Conservation (phyloP, 1,284 basidiomycete species). For the Phellinidium pouzarii region DNA sequence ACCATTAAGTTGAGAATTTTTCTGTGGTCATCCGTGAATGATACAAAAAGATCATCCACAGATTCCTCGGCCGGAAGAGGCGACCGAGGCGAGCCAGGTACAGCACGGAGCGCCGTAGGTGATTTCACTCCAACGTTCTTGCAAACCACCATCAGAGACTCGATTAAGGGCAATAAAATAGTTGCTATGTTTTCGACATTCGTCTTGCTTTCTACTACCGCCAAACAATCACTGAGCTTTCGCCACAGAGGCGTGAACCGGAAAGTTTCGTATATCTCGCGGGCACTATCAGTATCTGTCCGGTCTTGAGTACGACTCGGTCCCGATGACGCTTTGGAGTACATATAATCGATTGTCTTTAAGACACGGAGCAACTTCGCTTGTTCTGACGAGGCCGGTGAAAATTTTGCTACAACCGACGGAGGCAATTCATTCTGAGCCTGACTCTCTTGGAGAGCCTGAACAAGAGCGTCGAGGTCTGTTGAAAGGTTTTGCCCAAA, state of each 20-base stretch:
- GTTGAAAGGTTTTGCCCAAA: conserved; percentile 68
- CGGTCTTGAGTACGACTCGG: conserved; percentile 26
- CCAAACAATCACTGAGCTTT: conserved; percentile 79
- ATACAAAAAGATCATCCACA: conserved; percentile 85
- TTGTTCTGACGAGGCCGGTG: conserved; percentile 85
- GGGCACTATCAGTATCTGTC: conserved; percentile 70
- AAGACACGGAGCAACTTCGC: conserved; percentile 88
- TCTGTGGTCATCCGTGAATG: conserved; percentile 91
- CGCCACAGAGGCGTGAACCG: conserved; percentile 82
- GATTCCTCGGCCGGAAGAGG: conserved; percentile 61
- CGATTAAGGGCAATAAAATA: conserved; percentile 86
- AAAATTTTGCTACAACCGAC: conserved; percentile 80
- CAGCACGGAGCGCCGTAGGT: conserved; percentile 42
- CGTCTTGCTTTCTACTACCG: conserved; percentile 71
- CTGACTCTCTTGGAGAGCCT: conserved; percentile 49
- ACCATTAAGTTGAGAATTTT: conserved; percentile 98
- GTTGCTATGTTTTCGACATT: conserved; percentile 85
- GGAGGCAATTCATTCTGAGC: conserved; percentile 51
- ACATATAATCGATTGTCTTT: conserved; percentile 96
- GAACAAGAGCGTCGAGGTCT: conserved; percentile 73
- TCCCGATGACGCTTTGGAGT: conserved; percentile 31
- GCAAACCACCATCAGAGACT: conserved; percentile 97
- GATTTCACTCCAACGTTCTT: conserved; percentile 78
- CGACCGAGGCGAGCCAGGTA: conserved; percentile 59
- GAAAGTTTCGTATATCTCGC: conserved; percentile 83